Base-by-base conservation (phyloP, 1,284 basidiomycete species). In the Cryptococcus amylolentus region DNA sequence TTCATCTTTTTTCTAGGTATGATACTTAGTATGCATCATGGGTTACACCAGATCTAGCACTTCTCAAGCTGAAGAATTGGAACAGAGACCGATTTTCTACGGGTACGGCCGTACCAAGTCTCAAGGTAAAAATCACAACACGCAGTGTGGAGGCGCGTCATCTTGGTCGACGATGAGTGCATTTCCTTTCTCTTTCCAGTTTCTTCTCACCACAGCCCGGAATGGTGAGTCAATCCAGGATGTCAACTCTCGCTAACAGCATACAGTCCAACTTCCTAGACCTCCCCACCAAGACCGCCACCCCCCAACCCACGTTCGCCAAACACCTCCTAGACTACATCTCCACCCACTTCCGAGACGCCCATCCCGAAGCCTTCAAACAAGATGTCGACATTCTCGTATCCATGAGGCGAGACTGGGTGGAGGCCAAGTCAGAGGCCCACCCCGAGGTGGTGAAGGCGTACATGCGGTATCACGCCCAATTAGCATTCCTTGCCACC, bases 281-380 rank as follows among this genome's bases (percentile, higher is more conserved):
- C 1, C 79, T 94, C 49, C 89, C 90, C 0, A 84, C 86, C 79
- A 94, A 94, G 78, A 84, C 81, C 70, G 85, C 88, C 0, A 83
- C 83, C 52, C 75, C 81, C 2, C 70, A 86, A 35, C 80, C 84
- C 23, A 78, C 64, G 6, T 61, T 93, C 59, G 81, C 82, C 31
- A 76, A 81, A 26, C 79, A 84, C 5, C 80, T 88, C 1, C 82
- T 85, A 43, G 79, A 80, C 42, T 90, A 92, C 76, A 86, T 96
- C 49, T 79, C 81, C n/a, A 68, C 77, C 0, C 79, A 84, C 49
- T 84, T 88, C 71, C 81, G 83, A 7, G 86, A 88, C 43, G 84
- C 86, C n/a, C 89, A 95, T 69, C 90, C 92, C 0, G 90, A 93
- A 66, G 85, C 87, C n/a, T 94, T 93, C 79, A 86, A 81, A 72